Evolutionary conservation across 2,329 filamentous ascomycete species (phyloP).

Genomic region (Diaporthe amygdali): DNA sequence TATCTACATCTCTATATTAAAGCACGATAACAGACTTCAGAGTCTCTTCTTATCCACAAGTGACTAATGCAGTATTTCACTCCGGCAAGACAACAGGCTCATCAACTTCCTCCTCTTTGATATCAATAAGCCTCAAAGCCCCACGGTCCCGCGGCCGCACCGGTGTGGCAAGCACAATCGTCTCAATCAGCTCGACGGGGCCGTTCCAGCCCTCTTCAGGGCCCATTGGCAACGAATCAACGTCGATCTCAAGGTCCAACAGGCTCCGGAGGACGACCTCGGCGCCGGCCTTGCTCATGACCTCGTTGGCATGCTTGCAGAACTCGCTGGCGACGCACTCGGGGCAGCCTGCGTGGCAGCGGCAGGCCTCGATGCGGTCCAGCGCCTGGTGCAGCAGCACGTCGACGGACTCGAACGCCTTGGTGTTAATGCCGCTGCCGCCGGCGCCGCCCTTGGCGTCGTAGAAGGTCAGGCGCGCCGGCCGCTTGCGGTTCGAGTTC

Average conservation of each 20-base stretch:
- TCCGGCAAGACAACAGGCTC: background rate
- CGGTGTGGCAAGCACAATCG: constrained; percentile 74
- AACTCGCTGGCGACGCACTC: constrained; percentile 88
- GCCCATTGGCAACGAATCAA: constrained; percentile 86
- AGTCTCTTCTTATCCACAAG: background rate
- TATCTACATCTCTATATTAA: too few relatives aligned
- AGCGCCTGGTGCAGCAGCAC: constrained; percentile 77
- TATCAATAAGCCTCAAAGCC: constrained; percentile 26
- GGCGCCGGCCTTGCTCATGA: constrained; percentile 92
- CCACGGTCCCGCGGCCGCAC: constrained; percentile 52
- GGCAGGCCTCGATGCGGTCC: constrained; percentile 75
- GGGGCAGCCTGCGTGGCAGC: constrained; percentile 80
- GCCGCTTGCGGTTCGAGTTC: constrained; percentile 77
- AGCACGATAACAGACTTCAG: too few relatives aligned
- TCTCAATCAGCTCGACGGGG: constrained; percentile 89
- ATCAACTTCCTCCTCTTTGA: constrained; percentile 31
- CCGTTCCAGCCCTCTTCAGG: constrained; percentile 72
- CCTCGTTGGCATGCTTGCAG: constrained; percentile 85
- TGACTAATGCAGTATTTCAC: background rate
- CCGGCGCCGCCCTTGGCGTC: constrained; percentile 88
- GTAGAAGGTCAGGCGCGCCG: constrained; percentile 90
- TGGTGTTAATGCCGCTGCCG: constrained; percentile 86
- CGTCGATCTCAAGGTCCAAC: constrained; percentile 77
- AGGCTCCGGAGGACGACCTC: constrained; percentile 80
- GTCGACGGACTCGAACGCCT: constrained; percentile 93